Evolutionary conservation across 2,329 filamentous ascomycete species (phyloP), one percentile per base, ranked within the genome.

Genomic region (Neospermospora avenae): DNA sequence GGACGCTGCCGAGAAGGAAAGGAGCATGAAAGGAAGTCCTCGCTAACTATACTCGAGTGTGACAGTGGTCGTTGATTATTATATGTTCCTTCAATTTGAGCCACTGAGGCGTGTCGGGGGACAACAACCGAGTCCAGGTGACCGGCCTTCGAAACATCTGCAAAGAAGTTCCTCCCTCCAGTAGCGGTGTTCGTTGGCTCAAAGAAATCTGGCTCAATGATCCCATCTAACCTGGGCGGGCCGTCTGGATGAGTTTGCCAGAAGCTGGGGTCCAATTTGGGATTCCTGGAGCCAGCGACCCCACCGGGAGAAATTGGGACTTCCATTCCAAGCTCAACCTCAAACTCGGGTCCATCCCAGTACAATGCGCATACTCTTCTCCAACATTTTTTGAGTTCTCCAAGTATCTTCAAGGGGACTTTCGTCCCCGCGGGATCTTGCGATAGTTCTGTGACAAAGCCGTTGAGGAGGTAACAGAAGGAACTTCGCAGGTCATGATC

Each of bases 351-450:
- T 0, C 83, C 83, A 63, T 96, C 90, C 93, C 95, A 99, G 72
- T 93, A 96, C 58, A 93, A 77, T 0, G 89, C 87, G 72, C 93
- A 98, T 20, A 95, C 90, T 55, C 93, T 84, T 73, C 93, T 87
- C 95, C 95, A 99, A 72, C 95, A 98, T 73, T 96, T 96, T 74
- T 99, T 99, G 63, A 99, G 78, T 74, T 99, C 95, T 31, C 89
- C 86, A 37, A 99, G 80, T 65, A 98, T 96, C 74, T 97, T 97
- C 61, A 96, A 69, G 54, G 83, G 83, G 2, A 83, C 80, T 65
- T 83, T 84, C 14, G 76, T 74, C 22, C 74, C 76, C 13, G 28
- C 70, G 1, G 72, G 68, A 18, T 81, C 76, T 44, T 77, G 74
- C 0, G 77, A 77, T 8, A 87, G 71, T 61, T 86, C 84, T 16